Evolutionary conservation across 2,329 filamentous ascomycete species (phyloP).

Genomic region (Diaporthe aspalathi): DNA sequence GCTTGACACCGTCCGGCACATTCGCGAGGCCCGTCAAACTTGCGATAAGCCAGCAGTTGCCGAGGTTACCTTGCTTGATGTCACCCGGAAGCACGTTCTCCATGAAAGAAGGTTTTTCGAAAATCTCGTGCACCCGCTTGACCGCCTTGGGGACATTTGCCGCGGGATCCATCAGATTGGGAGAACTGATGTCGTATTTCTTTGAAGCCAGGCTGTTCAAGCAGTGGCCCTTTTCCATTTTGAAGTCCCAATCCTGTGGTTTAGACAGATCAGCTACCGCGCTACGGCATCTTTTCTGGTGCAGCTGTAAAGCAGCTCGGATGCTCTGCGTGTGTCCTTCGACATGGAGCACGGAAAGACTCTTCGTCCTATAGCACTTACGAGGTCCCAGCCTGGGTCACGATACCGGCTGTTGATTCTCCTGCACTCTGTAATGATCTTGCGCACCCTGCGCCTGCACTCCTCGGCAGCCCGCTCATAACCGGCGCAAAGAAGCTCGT

Average conservation of each 20-base stretch:
- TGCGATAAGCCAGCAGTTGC: slow-evolving; percentile 88
- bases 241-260: slow-evolving; percentile 72
- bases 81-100: slow-evolving; percentile 75
- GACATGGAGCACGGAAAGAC: neutral
- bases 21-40: slow-evolving; percentile 82
- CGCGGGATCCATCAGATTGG: slow-evolving; percentile 58
- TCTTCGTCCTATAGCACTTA: slow-evolving; percentile 51
- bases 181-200: slow-evolving; percentile 63
- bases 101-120: slow-evolving; percentile 78
- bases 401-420: slow-evolving; percentile 84
- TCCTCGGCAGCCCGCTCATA: slow-evolving; percentile 74
- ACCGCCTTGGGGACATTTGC: slow-evolving; percentile 76
- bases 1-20: slow-evolving; percentile 75
- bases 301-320: neutral
- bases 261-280: neutral
- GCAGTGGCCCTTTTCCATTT: slow-evolving; percentile 69
- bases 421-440: slow-evolving; percentile 74
- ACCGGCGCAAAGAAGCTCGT: slow-evolving; percentile 69
- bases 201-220: slow-evolving; percentile 64
- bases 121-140: slow-evolving; percentile 80
- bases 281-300: no score
- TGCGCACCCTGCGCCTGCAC: slow-evolving; percentile 70
- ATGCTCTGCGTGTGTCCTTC: neutral
- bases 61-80: slow-evolving; percentile 80
- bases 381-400: slow-evolving; percentile 70